phyloP scores from a whole-genome alignment of 176 grass and related monocot genomes.

The Triticum urartu region DNA sequence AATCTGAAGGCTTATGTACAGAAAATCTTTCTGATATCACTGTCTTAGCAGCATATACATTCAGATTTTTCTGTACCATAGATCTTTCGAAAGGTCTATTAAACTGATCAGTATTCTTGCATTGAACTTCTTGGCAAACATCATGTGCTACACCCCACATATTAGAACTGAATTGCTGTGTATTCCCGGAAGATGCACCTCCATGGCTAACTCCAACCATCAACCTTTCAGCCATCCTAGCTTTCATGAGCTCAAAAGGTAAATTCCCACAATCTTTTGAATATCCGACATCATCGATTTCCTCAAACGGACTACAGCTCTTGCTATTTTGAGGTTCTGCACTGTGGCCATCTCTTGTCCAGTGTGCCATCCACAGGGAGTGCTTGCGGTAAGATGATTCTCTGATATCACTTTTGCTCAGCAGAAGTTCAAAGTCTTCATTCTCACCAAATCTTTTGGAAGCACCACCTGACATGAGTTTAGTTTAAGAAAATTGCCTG shows the following conservation, averaged over 20 bases:
- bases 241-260: constrained; percentile 43
- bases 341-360: constrained; percentile 41
- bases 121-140: constrained; percentile 50
- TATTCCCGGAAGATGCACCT: constrained; percentile 37
- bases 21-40: constrained; percentile 52
- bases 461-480: constrained; percentile 47
- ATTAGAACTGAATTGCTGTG: constrained; percentile 35
- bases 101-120: constrained; percentile 30
- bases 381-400: constrained; percentile 44
- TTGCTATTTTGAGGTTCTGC: constrained; percentile 24
- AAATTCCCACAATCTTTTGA: constrained; percentile 32
- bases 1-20: constrained; percentile 45
- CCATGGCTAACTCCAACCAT: constrained; percentile 44
- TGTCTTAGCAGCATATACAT: constrained; percentile 40
- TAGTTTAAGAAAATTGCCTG: background rate
- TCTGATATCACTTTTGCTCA: constrained; percentile 32
- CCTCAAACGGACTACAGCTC: constrained; percentile 9
- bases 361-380: constrained; percentile 63
- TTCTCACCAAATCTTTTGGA: constrained; percentile 40
- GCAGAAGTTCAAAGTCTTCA: constrained; percentile 43
- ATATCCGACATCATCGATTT: constrained; percentile 29
- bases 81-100: constrained; percentile 43
- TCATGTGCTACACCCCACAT: constrained; percentile 28
- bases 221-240: constrained; percentile 42
- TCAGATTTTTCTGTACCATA: constrained; percentile 47